Conservation (phyloP, 2,329 filamentous ascomycete genomes). For the Chaetomiaceae sp. region DNA sequence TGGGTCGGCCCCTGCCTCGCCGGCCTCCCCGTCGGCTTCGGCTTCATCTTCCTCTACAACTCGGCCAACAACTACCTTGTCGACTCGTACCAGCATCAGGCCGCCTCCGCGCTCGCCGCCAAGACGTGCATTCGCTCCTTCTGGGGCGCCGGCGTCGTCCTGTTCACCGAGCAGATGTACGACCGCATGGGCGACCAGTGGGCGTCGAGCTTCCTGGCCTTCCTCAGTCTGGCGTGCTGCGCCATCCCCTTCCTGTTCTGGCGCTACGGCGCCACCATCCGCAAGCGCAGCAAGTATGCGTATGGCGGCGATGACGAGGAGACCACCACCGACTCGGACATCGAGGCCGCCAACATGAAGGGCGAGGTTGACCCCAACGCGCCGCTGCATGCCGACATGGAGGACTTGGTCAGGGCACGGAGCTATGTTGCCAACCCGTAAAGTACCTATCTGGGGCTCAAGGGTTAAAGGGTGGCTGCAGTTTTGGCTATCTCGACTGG, state of each 20-base stretch:
- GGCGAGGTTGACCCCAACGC: constrained; percentile 18
- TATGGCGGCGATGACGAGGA: constrained; percentile 57
- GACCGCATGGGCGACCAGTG: constrained; percentile 66
- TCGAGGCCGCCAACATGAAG: constrained; percentile 36
- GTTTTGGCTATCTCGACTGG: too few species aligned
- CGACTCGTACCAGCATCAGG: constrained; percentile 63
- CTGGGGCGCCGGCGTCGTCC: constrained; percentile 72
- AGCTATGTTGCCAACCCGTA: constrained; percentile 46
- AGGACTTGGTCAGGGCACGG: constrained; percentile 39
- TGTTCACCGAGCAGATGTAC: constrained; percentile 84
- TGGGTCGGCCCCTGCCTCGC: constrained; percentile 71
- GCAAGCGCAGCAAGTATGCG: constrained; percentile 65
- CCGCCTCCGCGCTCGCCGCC: constrained; percentile 73
- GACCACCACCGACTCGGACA: constrained; percentile 29
- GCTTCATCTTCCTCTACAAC: constrained; percentile 82
- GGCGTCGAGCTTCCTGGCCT: constrained; percentile 68
- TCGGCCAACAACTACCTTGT: constrained; percentile 70
- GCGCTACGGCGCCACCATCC: constrained; percentile 66
- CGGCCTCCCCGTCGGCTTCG: constrained; percentile 69
- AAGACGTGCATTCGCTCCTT: constrained; percentile 77
- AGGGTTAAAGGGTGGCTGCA: neutral
- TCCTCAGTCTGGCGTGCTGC: constrained; percentile 72
- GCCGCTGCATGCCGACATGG: constrained; percentile 31
- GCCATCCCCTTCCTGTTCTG: constrained; percentile 81
- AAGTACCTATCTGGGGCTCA: neutral